phyloP scores from a whole-genome alignment of 2,329 filamentous ascomycete genomes.

The Lachnellula hyalina region DNA sequence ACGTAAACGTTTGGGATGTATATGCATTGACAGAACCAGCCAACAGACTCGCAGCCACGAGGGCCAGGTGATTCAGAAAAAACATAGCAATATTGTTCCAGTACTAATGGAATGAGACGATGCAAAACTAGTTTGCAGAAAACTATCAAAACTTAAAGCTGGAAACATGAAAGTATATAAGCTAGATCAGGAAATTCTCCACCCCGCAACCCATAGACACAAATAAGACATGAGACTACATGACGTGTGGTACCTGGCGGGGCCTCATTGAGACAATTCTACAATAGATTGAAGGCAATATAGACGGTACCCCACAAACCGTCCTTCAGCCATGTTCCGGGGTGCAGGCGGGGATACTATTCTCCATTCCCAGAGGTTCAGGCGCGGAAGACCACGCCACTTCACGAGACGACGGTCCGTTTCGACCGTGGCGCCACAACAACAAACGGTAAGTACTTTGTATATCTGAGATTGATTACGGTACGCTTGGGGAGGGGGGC shows the following conservation, averaged over 20 bases:
- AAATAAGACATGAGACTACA: background rate
- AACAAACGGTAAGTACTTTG: background rate
- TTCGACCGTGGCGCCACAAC: background rate
- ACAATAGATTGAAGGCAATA: slow-evolving; percentile 2
- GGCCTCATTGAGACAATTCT: background rate
- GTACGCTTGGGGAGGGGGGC: background rate
- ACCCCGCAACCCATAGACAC: background rate
- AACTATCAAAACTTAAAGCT: no score
- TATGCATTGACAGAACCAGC: slow-evolving; percentile 10
- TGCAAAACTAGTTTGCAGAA: background rate
- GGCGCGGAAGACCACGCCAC: background rate
- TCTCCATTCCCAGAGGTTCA: slow-evolving; percentile 1
- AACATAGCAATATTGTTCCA: slow-evolving; percentile 3
- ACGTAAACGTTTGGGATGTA: slow-evolving; percentile 18
- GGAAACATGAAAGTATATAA: no score
- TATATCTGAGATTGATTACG: no score
- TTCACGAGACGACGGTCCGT: slow-evolving; percentile 8
- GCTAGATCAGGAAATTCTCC: no score
- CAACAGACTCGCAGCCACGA: slow-evolving; percentile 12
- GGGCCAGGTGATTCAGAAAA: slow-evolving; percentile 7
- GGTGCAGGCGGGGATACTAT: slow-evolving; percentile 7
- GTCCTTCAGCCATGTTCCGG: slow-evolving; percentile 3
- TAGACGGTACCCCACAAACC: slow-evolving; percentile 7
- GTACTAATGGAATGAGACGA: background rate
- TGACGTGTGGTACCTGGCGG: background rate